A percentile compares a stretch with the other conserved stretches of the same genome.
Evolutionary conservation across 129 eudicot species (phyloP).

Genomic region (Flaveria trinervia): DNA sequence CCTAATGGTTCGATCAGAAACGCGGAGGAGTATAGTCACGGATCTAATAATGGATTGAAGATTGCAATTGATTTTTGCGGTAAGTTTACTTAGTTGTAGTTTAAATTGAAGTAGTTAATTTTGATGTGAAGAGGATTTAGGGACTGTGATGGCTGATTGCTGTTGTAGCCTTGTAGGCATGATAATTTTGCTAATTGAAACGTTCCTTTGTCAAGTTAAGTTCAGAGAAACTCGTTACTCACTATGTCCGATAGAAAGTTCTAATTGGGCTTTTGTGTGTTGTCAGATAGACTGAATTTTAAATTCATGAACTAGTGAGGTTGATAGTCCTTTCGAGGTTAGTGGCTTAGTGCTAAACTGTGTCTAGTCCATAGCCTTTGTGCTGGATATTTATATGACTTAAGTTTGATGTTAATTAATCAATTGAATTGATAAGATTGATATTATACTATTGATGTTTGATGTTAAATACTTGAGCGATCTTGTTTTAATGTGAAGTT

Average conservation of each 20-base stretch:
- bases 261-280: conserved; percentile 12
- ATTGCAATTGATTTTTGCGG: conserved; percentile 86
- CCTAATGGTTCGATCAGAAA: conserved; percentile 87
- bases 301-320: conserved; percentile 13
- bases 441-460: background rate
- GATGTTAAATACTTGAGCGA: background rate
- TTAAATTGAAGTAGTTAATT: background rate
- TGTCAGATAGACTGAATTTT: conserved; percentile 17
- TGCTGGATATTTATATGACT: conserved; percentile 1
- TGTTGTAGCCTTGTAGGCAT: background rate
- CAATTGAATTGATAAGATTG: background rate
- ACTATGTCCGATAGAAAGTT: background rate
- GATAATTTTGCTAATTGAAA: background rate
- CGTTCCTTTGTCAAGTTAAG: background rate
- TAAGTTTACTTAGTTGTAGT: conserved; percentile 19
- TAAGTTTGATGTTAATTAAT: conserved; percentile 1
- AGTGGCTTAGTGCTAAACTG: background rate
- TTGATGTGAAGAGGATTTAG: background rate
- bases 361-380: background rate
- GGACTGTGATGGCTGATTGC: background rate
- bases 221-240: background rate
- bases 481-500: background rate
- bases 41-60: conserved; percentile 79
- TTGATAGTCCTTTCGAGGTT: background rate
- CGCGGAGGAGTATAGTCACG: conserved; percentile 80